Conservation (phyloP, 2,329 filamentous ascomycete species). For the Capronia americana region DNA sequence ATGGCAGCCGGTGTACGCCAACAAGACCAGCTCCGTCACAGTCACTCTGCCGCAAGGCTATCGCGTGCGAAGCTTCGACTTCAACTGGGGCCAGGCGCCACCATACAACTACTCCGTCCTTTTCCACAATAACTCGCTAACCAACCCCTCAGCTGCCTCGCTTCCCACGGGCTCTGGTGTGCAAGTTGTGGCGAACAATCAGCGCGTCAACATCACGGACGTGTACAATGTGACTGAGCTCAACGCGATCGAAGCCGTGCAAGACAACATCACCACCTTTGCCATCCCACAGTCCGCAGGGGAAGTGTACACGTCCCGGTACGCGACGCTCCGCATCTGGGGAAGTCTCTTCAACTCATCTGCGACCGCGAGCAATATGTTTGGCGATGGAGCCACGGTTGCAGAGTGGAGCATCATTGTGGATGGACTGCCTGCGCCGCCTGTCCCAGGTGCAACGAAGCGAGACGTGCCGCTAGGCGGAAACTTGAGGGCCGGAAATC, state of each 20-base stretch:
- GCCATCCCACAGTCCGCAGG: conserved; percentile 32
- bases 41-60: conserved; percentile 56
- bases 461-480: conserved; percentile 21
- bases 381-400: conserved; percentile 54
- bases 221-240: conserved; percentile 48
- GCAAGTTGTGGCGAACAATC: conserved; percentile 38
- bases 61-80: conserved; percentile 55
- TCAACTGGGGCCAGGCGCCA: conserved; percentile 66
- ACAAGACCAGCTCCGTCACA: conserved; percentile 61
- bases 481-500: conserved; percentile 16
- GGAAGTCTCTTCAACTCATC: conserved; percentile 50
- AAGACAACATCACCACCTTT: conserved; percentile 49
- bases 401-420: conserved; percentile 56
- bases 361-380: conserved; percentile 43
- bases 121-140: conserved; percentile 58
- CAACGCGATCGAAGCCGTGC: conserved; percentile 46
- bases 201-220: conserved; percentile 46
- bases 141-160: conserved; percentile 36
- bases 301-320: conserved; percentile 46
- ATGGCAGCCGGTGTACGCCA: conserved; percentile 66
- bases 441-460: background rate
- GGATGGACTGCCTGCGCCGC: conserved; percentile 21
- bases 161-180: conserved; percentile 19
- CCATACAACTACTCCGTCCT: conserved; percentile 61
- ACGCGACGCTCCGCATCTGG: conserved; percentile 52